These are phyloP conservation scores for Penicillium paneum DNA, from an alignment of 2,329 filamentous ascomycete genomes.

Conservation along the genomic window DNA sequence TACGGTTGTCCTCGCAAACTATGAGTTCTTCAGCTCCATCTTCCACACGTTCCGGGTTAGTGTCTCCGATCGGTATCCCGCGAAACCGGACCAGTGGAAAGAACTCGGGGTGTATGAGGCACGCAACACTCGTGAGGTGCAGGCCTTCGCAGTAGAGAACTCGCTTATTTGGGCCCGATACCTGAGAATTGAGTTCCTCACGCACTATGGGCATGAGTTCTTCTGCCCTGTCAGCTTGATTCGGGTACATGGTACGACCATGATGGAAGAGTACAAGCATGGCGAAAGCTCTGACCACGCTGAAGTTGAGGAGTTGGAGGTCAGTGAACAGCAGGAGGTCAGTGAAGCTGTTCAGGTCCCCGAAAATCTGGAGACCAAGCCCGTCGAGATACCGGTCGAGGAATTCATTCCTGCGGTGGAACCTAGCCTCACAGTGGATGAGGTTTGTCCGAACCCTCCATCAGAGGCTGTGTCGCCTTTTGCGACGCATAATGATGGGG, in stretches of 20 bases:
- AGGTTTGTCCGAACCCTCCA: slow-evolving; percentile 19
- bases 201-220: slow-evolving; percentile 93
- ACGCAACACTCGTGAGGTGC: slow-evolving; percentile 86
- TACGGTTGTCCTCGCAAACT: slow-evolving; percentile 95
- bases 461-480: slow-evolving; percentile 16
- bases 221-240: slow-evolving; percentile 92
- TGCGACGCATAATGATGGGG: background rate
- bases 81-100: slow-evolving; percentile 89
- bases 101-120: slow-evolving; percentile 85
- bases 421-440: slow-evolving; percentile 6
- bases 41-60: slow-evolving; percentile 86
- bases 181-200: slow-evolving; percentile 83
- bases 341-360: slow-evolving; percentile 21
- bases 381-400: slow-evolving; percentile 23
- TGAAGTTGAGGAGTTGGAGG: slow-evolving; percentile 60
- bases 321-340: slow-evolving; percentile 39
- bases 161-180: slow-evolving; percentile 96
- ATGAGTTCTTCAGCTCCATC: slow-evolving; percentile 98
- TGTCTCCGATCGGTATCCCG: slow-evolving; percentile 90
- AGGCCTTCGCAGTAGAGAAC: slow-evolving; percentile 90
- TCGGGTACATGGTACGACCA: slow-evolving; percentile 86
- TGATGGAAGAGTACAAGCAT: slow-evolving; percentile 91
- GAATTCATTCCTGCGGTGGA: slow-evolving; percentile 3
- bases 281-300: slow-evolving; percentile 66
- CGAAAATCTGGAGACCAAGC: slow-evolving; percentile 15